phyloP scores from a whole-genome alignment of 2,329 filamentous ascomycete genomes.

The Fusarium abutilonis region DNA sequence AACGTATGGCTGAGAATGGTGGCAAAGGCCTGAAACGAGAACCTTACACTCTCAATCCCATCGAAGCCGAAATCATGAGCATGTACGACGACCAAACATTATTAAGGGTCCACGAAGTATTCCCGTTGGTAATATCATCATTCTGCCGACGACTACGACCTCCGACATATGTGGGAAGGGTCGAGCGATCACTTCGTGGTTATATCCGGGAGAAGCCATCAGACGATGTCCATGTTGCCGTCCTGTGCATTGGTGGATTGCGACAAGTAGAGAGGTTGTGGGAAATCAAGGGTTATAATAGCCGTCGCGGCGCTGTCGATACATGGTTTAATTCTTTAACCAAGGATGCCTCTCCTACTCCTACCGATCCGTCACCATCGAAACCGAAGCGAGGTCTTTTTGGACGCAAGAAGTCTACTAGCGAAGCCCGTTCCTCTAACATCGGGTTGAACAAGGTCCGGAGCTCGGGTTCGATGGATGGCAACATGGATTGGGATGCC shows the following conservation, averaged over 20 bases:
- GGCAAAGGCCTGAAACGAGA: constrained; percentile 61
- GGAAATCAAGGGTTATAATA: constrained; percentile 74
- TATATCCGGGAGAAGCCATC: constrained; percentile 70
- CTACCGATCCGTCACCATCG: constrained; percentile 50
- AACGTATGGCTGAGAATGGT: constrained; percentile 63
- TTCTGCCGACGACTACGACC: constrained; percentile 70
- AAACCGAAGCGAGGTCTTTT: constrained; percentile 65
- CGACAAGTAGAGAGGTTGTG: constrained; percentile 71
- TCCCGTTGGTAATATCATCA: constrained; percentile 71
- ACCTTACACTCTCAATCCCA: constrained; percentile 70
- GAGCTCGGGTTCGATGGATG: constrained; percentile 48
- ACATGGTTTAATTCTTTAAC: constrained; percentile 65
- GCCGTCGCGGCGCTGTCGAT: constrained; percentile 67
- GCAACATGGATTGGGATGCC: constrained; percentile 46
- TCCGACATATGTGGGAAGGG: constrained; percentile 70
- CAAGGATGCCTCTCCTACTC: constrained; percentile 50
- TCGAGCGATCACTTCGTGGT: constrained; percentile 70
- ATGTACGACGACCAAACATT: constrained; percentile 73
- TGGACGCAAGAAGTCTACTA: constrained; percentile 66
- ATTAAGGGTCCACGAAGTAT: constrained; percentile 70
- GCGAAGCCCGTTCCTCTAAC: constrained; percentile 43
- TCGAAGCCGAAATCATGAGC: constrained; percentile 69
- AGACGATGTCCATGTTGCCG: constrained; percentile 70
- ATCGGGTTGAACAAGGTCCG: constrained; percentile 41
- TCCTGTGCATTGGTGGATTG: constrained; percentile 68